phyloP scores from a whole-genome alignment of 192 early-diverging fungal species.

The Mortierella hygrophila region DNA sequence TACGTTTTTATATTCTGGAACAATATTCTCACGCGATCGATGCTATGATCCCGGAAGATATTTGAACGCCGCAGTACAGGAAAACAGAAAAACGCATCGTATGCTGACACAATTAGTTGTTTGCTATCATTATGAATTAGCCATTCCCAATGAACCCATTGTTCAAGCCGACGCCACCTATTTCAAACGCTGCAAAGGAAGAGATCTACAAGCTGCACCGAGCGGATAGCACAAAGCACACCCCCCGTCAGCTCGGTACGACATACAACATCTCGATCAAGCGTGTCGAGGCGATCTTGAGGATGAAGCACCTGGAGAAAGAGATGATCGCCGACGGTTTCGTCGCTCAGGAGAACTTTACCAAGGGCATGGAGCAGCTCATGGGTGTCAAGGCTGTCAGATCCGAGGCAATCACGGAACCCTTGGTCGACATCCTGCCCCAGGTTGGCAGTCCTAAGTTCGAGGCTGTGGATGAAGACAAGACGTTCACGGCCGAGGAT shows the following conservation, averaged over 20 bases:
- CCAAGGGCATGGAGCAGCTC: conserved; percentile 87
- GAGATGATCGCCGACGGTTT: conserved; percentile 76
- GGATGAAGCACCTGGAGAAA: conserved; percentile 85
- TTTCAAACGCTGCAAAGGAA: conserved; percentile 75
- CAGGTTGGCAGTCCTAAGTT: conserved; percentile 81
- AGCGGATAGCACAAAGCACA: conserved; percentile 67
- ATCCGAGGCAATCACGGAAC: conserved; percentile 58
- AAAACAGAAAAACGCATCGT: neutral
- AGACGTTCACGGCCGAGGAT: conserved; percentile 78
- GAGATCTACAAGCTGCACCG: conserved; percentile 80
- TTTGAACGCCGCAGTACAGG: neutral
- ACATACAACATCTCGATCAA: conserved; percentile 82
- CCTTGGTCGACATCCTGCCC: conserved; percentile 67
- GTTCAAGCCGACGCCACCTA: conserved; percentile 84
- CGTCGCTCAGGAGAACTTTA: conserved; percentile 75
- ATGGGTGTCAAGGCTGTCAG: conserved; percentile 68
- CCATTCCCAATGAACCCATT: conserved; percentile 94
- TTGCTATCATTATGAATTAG: conserved; percentile 25
- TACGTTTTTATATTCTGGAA: conserved; percentile 23
- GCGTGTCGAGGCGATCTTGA: conserved; percentile 91
- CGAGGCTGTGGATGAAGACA: conserved; percentile 85
- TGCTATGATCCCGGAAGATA: neutral
- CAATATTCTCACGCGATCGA: neutral
- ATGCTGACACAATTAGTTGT: neutral
- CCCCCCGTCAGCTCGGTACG: conserved; percentile 78